Evolutionary conservation across 768 basidiomycete species (phyloP), one percentile per base, ranked within the genome.

Genomic region (Tulasnella sp.): DNA sequence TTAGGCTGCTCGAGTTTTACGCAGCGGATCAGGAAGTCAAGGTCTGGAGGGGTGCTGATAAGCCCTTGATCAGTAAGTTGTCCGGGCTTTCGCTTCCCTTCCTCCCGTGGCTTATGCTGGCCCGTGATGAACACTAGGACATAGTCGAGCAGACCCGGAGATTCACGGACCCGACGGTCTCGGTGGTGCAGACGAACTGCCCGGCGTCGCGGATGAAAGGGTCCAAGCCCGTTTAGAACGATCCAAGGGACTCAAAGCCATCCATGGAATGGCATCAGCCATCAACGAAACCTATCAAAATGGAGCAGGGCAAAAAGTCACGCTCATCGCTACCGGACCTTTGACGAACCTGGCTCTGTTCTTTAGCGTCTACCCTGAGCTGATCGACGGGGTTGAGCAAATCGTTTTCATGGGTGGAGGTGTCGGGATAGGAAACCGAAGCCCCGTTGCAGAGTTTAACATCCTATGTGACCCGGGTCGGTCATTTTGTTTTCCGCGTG

Each of bases 351-450:
- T 92, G 42, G 91, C 90, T 0, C 82, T 91, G 7, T 91, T 93
- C 79, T 84, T 90, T 22, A 84, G 85, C 76, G 87, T 86, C 17
- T 85, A 84, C 73, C 88, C 89, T 0, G 85, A 88, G 37, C 83
- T 90, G 3, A 78, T 88, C 25, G 84, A 84, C 2, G 89, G 85
- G 12, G 83, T 93, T 6, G 89, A 90, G 77, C 88, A 91, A 77
- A 87, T 93, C 78, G 91, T 93, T 8, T 91, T 94, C 80, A 96
- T 97, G 94, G 94, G 94, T 14, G 94, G 94, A n/a, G 93, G 77
- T 37, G 90, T 93, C 37, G 94, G 94, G 11, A 81, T 93, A 31
- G 94, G 94, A 0, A 96, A 96, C 80, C 85, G 91, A 39, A 90
- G 91, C 9, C 85, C 93, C 17, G 90, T 89, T 14, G 93, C 93